Evolutionary conservation across 2,329 filamentous ascomycete species (phyloP).

Genomic region (Fusarium torreyae): DNA sequence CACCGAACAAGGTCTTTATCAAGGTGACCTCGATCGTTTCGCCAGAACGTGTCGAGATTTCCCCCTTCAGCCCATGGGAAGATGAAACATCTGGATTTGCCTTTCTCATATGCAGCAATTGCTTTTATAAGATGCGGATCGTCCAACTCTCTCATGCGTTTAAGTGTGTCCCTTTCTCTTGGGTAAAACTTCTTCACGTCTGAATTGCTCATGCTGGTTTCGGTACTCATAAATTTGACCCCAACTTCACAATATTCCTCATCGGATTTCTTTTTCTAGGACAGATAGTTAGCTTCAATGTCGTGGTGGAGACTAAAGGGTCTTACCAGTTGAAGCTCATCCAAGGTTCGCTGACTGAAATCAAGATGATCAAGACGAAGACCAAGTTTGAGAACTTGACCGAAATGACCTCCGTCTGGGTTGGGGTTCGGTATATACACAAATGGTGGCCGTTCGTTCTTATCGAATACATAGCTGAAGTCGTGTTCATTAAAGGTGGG

Average conservation of each 20-base stretch:
- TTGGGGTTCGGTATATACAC: not conserved
- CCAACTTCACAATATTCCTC: not conserved
- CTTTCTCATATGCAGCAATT: slow-evolving; percentile 2
- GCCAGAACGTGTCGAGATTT: slow-evolving; percentile 2
- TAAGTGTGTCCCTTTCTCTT: not conserved
- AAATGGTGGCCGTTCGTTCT: not conserved
- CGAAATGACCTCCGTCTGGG: not conserved
- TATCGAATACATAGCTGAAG: not conserved
- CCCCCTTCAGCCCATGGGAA: slow-evolving; percentile 20
- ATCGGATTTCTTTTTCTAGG: not conserved
- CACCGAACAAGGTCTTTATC: not conserved
- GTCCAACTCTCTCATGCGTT: not conserved
- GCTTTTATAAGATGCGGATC: slow-evolving; percentile 9
- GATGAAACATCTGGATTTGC: not conserved
- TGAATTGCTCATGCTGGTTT: not conserved
- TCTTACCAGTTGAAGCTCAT: not conserved
- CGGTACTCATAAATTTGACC: not conserved
- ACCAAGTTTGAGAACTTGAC: not conserved
- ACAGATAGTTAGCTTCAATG: not conserved
- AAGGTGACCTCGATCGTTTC: rapidly evolving
- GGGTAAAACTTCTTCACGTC: not conserved
- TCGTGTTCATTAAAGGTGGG: not conserved
- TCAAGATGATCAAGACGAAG: not conserved
- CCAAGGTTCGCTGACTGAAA: not conserved
- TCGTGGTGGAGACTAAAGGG: not conserved